Evolutionary conservation across 495 filamentous ascomycete species (phyloP), one percentile per base, ranked within the genome.

Genomic region (Trypethelium eluteriae): DNA sequence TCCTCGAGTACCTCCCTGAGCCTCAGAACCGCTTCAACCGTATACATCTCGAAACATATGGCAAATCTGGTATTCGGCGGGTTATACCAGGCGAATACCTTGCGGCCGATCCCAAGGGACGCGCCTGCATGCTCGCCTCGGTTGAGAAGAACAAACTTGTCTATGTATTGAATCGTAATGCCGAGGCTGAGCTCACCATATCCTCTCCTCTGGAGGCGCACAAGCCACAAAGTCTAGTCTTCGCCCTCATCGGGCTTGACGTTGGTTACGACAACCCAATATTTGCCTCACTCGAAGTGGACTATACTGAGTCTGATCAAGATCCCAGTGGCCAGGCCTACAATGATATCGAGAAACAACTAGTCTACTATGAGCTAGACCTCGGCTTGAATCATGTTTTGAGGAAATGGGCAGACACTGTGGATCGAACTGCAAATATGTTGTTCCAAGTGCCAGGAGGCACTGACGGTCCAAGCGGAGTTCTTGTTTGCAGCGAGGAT

Each of bases 121-220:
- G 95, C 76, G 95, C 95, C 44, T 96, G 92, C 76, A 81, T 99
- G 70, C 91, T 97, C 62, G 90, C 95, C 6, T 91, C 92, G 9
- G 82, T 94, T 66, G 95, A 99, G 78, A 99, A 99, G 85, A 98
- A 98, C 78, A 98, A 98, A 79, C 89, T 99, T 70, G 95, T 98
- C 74, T 99, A 98, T 77, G 93, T 98, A 73, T 82, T 99, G 64
- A 97, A 97, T 79, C 89, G 95, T 47, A 96, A 96, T 78, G 84
- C 92, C 46, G 90, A 96, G 78, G 92, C 90, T 39, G 92, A 96
- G 74, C 83, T 98, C 72, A 94, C 92, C 36, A 98, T 98, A 47
- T 99, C 95, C 5, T 97, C 93, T 16, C 93, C 95, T 1, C 80
- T 98, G n/a, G 95, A 98, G 78, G 95, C 95, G 5, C 94, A 98